Base-by-base conservation (phyloP, 192 early-diverging fungal genomes). In the Coemansia sp. region DNA sequence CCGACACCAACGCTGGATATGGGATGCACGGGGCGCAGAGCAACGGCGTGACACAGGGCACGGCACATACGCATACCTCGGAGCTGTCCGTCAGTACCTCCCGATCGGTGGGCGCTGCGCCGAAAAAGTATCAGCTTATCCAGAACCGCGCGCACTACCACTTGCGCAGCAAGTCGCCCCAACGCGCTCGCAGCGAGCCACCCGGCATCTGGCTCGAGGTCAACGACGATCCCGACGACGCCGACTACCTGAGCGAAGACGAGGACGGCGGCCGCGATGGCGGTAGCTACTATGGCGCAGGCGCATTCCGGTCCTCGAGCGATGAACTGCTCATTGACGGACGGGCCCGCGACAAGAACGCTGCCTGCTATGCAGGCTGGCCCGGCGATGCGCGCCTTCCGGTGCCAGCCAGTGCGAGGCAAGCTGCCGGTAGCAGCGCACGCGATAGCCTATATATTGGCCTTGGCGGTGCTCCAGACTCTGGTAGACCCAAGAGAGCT, bases 151-250 rank as follows among this genome's bases (percentile, higher is more conserved):
- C 71, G 1, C 61, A 60, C 49, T 60, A 64, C 26, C 52, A 65
- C 21, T 48, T 67, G 19, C 64, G 65, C 53, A 67, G 56, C 41
- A 50, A 35, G 6, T 63, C 71, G 42, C 67, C 73, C 20, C 67
- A 52, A 27, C 62, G 67, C 25, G 38, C 62, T 34, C 45, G 40
- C 46, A 59, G 51, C 44, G 73, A 76, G 59, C 73, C 73, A 0
- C 73, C 73, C 1, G 73, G 73, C 17, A 53, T 76, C 30, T 76
- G 73, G 73, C 73, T 76, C 10, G 73, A 76, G 1, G 53, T 76
- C 17, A 38, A 70, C 43, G 69, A 72, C 58, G 67, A 76, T 20
- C 11, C 17, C 2, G 48, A 50, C 19, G 48, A 23, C 20, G 12
- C 21, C 1, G 48, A 50, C 3, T 28, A 14, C 32, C 29, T 40